phyloP scores from a whole-genome alignment of 495 filamentous ascomycete genomes.

The Neurospora intermedia region DNA sequence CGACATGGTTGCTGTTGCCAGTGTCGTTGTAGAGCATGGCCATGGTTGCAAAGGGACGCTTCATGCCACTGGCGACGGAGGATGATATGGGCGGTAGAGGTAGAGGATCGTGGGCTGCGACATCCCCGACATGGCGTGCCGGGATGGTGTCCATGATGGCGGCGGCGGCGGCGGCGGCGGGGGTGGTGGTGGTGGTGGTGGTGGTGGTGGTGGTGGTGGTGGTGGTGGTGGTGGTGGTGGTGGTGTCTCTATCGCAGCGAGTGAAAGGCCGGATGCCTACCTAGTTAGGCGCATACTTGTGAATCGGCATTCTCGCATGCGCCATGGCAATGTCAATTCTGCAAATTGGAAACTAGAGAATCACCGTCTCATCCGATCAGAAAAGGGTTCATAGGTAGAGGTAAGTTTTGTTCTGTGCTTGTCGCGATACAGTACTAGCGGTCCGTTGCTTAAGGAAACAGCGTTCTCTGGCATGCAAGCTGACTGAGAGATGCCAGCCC shows the following conservation, averaged over 20 bases:
- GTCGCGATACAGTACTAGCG: no score
- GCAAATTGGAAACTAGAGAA: no score
- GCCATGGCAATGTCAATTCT: neutral
- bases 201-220: neutral
- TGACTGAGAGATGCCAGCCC: no score
- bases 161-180: neutral
- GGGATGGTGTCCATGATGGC: neutral
- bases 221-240: neutral
- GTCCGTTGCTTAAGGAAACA: no score
- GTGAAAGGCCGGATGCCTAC: neutral
- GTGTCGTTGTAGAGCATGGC: slow-evolving; percentile 3
- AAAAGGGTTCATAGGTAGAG: no score
- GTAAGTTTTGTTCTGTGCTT: no score
- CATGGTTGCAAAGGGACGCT: slow-evolving; percentile 17
- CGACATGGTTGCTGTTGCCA: neutral
- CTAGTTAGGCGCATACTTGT: neutral
- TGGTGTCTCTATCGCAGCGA: neutral
- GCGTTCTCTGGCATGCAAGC: no score
- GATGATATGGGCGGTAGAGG: slow-evolving; percentile 5
- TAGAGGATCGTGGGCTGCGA: neutral
- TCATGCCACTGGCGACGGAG: slow-evolving; percentile 9
- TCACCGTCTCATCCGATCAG: no score
- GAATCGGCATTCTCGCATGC: neutral
- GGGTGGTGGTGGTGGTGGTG: neutral
- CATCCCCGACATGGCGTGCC: neutral